Evolutionary conservation across 1,284 basidiomycete species (phyloP), one percentile per base, ranked within the genome.

Genomic region (Ceratobasidium sp.): DNA sequence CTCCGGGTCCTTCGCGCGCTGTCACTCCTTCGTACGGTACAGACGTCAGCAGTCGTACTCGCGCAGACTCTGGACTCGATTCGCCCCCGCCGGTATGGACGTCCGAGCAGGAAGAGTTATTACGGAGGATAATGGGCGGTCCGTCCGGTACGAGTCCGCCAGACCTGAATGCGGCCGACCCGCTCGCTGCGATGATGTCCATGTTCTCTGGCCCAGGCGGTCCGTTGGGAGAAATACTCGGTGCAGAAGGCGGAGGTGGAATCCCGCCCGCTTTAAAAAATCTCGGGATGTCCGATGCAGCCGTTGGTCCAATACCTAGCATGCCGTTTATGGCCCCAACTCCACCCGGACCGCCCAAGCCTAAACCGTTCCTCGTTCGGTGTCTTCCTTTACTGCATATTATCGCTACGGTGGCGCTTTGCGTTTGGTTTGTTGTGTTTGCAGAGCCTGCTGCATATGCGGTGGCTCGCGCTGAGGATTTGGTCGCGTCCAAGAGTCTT

Each of bases 351-450:
- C 61, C 81, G 23, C 80, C 83, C 40, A 85, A 85, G 73, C 85
- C 84, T 1, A 81, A 83, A 78, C 87, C 90, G n/a, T 83, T 84
- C 12, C 77, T 91, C 46, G 91, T 91, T 81, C 92, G 89, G 79
- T 81, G 91, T 52, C 84, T 93, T 82, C 92, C 92, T 0, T 80
- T 93, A 74, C 77, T 94, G 20, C 93, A 94, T 82, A 80, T 93
- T 20, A 64, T 81, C 38, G 77, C 78, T 17, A 79, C 80, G 28
- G 66, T 91, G 9, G 86, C 87, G 7, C 82, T 94, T 65, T 84
- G 94, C 64, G 88, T 87, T 9, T 92, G 90, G 83, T 94, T 93
- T 83, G 88, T 92, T 2, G 79, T 93, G n/a, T 90, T 87, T 84
- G 86, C 84, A 79, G 92, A 93, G 81, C 92, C 93, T 1, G 84